A percentile compares a stretch with the other conserved stretches of the same genome.
phyloP scores from a whole-genome alignment of 495 filamentous ascomycete genomes.

The Glarea lozoyensis region DNA sequence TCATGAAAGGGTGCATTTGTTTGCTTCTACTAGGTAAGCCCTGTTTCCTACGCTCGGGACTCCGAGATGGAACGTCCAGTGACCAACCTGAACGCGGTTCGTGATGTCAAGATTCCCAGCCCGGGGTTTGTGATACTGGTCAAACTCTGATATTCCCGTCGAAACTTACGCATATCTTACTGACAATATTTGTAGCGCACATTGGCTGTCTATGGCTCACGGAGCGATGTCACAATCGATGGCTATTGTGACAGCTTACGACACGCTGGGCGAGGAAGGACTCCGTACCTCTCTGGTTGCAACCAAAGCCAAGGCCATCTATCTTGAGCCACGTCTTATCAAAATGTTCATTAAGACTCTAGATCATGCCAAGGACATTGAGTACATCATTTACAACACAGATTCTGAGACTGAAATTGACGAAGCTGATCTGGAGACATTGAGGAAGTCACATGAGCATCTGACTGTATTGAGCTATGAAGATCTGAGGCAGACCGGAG shows the following conservation, averaged over 20 bases:
- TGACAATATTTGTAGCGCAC: conserved; percentile 38
- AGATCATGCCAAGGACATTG: conserved; percentile 66
- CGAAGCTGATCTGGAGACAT: conserved; percentile 63
- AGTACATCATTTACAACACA: conserved; percentile 80
- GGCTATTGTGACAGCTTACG: conserved; percentile 92
- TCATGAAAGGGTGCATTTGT: conserved; percentile 47
- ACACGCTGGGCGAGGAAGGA: conserved; percentile 90
- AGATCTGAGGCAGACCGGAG: conserved; percentile 69
- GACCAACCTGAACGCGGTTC: no score
- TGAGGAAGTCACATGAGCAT: conserved; percentile 58
- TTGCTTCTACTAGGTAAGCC: conserved; percentile 49
- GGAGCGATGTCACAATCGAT: conserved; percentile 80
- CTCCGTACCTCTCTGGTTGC: conserved; percentile 82
- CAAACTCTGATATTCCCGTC: background rate
- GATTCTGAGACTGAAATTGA: conserved; percentile 55
- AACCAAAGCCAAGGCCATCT: conserved; percentile 79
- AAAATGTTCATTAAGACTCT: conserved; percentile 70
- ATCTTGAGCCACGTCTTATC: conserved; percentile 77
- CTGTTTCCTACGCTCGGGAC: no score
- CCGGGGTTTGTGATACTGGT: no score
- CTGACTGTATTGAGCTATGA: conserved; percentile 74
- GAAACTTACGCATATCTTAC: background rate
- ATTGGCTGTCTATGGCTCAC: conserved; percentile 72
- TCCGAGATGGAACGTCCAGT: no score
- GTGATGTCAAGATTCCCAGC: no score